Conservation (phyloP, 2,329 filamentous ascomycete genomes). For the Aspergillus viridinutans region DNA sequence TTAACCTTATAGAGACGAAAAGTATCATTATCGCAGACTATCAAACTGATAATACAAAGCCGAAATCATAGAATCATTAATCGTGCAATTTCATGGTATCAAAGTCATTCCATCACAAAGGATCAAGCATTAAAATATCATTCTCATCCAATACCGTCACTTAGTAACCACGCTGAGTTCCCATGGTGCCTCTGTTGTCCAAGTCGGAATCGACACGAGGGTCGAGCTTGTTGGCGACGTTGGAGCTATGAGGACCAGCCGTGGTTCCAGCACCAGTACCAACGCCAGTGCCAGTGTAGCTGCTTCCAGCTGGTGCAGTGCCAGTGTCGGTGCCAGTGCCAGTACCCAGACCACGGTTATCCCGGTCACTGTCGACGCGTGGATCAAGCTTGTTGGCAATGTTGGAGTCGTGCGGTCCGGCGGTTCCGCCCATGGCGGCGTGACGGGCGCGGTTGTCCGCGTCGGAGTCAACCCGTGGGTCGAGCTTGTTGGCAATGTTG, state of each 20-base stretch:
- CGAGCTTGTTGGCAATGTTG: slow-evolving; percentile 25
- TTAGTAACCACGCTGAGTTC: slow-evolving; percentile 4
- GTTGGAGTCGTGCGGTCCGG: slow-evolving; percentile 24
- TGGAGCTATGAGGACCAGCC: slow-evolving; percentile 43
- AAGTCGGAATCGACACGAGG: slow-evolving; percentile 52
- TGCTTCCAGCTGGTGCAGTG: slow-evolving; percentile 3
- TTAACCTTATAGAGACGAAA: neutral
- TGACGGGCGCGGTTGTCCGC: slow-evolving; percentile 7
- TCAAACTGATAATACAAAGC: neutral
- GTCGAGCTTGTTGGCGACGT: slow-evolving; percentile 50
- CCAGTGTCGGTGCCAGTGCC: neutral
- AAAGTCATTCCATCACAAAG: neutral
- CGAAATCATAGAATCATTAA: neutral
- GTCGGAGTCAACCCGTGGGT: slow-evolving; percentile 15
- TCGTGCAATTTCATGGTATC: neutral
- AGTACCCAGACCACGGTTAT: slow-evolving; percentile 5
- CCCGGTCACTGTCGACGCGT: slow-evolving; percentile 11
- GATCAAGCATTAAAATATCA: neutral
- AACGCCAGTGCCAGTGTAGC: slow-evolving; percentile 16
- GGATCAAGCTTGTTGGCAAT: slow-evolving; percentile 18
- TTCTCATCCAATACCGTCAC: neutral
- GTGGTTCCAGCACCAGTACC: slow-evolving; percentile 5
- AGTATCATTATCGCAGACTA: neutral
- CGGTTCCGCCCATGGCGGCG: neutral
- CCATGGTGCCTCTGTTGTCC: slow-evolving; percentile 5